phyloP scores from a whole-genome alignment of 352 stramenopile genomes.

The Phytophthora europaea region DNA sequence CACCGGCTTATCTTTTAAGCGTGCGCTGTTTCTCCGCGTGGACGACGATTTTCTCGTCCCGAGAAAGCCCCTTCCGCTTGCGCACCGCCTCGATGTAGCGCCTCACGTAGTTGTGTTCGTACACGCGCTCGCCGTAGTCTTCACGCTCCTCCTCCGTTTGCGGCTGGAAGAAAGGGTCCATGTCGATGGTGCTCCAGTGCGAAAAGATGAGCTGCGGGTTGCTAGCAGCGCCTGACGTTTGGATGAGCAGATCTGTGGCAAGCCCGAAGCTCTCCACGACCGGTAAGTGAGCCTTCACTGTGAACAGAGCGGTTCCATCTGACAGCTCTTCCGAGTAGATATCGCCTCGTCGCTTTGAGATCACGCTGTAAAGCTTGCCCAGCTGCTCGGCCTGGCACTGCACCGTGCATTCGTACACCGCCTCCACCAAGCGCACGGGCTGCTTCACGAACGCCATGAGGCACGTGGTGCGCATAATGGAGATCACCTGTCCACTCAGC shows the following conservation, averaged over 20 bases:
- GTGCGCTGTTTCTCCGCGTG: conserved; percentile 97
- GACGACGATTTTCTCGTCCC: conserved; percentile 96
- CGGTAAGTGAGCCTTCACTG: conserved; percentile 94
- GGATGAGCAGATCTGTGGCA: conserved; percentile 93
- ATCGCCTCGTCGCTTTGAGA: conserved; percentile 94
- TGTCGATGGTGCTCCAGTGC: conserved; percentile 95
- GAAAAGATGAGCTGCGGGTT: conserved; percentile 97
- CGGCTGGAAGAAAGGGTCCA: conserved; percentile 98
- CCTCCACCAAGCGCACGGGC: conserved; percentile 92
- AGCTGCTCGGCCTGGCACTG: conserved; percentile 92
- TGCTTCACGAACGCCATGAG: conserved; percentile 85
- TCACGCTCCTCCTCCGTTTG: conserved; percentile 96
- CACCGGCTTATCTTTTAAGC: conserved; percentile 1
- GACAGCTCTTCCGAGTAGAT: conserved; percentile 90
- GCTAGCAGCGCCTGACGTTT: conserved; percentile 96
- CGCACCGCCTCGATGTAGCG: conserved; percentile 96
- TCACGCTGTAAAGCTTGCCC: conserved; percentile 95
- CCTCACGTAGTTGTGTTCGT: conserved; percentile 95
- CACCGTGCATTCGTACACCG: conserved; percentile 92
- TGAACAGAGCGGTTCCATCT: conserved; percentile 95
- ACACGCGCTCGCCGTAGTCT: conserved; percentile 94
- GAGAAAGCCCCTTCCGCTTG: conserved; percentile 94
- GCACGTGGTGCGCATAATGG: conserved; percentile 78
- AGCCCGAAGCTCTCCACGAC: conserved; percentile 96
- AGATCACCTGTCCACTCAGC: conserved; percentile 86